Conservation (phyloP, 495 filamentous ascomycete species). For the Talaromyces proteolyticus region DNA sequence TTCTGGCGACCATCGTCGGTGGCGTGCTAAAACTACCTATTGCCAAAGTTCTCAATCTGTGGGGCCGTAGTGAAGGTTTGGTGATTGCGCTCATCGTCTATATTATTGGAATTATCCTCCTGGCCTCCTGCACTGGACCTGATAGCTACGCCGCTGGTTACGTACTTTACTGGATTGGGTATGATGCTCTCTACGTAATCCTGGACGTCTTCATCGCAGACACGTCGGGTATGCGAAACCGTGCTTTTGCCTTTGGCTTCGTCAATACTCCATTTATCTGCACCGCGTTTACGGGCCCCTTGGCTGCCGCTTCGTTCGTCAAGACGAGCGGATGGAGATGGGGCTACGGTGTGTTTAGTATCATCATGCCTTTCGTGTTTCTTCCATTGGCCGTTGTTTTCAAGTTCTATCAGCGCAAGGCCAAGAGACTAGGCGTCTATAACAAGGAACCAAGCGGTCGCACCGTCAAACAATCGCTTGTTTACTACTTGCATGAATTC, state of each 20-base stretch:
- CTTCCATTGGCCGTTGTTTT: slow-evolving; percentile 49
- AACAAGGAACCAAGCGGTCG: slow-evolving; percentile 35
- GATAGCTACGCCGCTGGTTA: slow-evolving; percentile 43
- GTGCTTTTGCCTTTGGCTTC: slow-evolving; percentile 57
- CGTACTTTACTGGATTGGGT: slow-evolving; percentile 52
- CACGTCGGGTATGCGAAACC: slow-evolving; percentile 56
- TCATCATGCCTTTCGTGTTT: slow-evolving; percentile 51
- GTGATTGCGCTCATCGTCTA: slow-evolving; percentile 31
- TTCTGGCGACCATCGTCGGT: slow-evolving; percentile 46
- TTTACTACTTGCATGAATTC: slow-evolving; percentile 54
- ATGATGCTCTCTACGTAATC: slow-evolving; percentile 52
- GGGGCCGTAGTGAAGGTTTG: slow-evolving; percentile 53
- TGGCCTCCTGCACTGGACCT: slow-evolving; percentile 42
- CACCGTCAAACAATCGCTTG: slow-evolving; percentile 37
- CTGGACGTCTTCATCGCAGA: slow-evolving; percentile 62
- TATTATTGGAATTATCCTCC: slow-evolving; percentile 39
- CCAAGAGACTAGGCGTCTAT: slow-evolving; percentile 37
- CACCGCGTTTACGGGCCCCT: slow-evolving; percentile 37
- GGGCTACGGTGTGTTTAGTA: slow-evolving; percentile 57
- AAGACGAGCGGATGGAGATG: slow-evolving; percentile 53
- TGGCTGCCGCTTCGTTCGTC: slow-evolving; percentile 36
- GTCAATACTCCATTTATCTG: slow-evolving; percentile 60
- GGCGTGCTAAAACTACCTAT: slow-evolving; percentile 61
- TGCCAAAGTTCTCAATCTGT: slow-evolving; percentile 63
- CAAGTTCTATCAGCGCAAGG: slow-evolving; percentile 53